These are phyloP conservation scores for Penicillium canariense DNA, from an alignment of 495 filamentous ascomycete genomes.

Conservation along the genomic window DNA sequence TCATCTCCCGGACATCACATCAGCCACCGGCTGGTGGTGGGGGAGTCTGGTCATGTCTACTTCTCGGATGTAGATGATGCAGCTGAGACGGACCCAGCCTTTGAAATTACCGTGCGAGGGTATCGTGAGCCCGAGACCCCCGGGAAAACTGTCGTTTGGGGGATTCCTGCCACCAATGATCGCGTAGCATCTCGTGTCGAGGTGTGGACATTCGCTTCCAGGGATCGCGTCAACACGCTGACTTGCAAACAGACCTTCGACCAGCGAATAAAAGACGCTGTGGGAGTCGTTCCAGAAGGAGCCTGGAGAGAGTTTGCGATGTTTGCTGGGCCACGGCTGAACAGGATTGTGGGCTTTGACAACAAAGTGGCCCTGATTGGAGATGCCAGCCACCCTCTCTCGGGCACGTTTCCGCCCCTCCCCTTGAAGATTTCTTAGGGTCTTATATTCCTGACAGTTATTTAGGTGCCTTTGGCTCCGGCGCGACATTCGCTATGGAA, in stretches of 20 bases:
- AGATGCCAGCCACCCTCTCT: conserved; percentile 48
- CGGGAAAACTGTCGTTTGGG: conserved; percentile 45
- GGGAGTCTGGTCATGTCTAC: conserved; percentile 44
- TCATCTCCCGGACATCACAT: conserved; percentile 36
- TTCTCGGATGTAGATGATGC: conserved; percentile 43
- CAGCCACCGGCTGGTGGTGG: conserved; percentile 47
- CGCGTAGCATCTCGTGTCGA: conserved; percentile 31
- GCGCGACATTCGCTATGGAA: conserved; percentile 51
- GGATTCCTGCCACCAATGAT: conserved; percentile 43
- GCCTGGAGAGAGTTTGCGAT: conserved; percentile 45
- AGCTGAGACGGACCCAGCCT: conserved; percentile 13
- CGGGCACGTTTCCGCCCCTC: conserved; percentile 22
- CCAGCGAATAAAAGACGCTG: conserved; percentile 32
- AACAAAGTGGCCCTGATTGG: conserved; percentile 48
- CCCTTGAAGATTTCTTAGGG: background rate
- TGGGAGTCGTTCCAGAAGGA: conserved; percentile 33
- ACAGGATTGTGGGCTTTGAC: conserved; percentile 37
- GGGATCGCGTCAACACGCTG: background rate
- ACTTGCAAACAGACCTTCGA: conserved; percentile 19
- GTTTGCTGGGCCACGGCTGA: conserved; percentile 38
- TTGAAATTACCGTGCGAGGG: conserved; percentile 26
- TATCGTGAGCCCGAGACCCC: conserved; percentile 20
- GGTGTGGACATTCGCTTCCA: conserved; percentile 5
- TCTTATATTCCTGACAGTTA: background rate
- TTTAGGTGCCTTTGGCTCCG: conserved; percentile 44